phyloP scores from a whole-genome alignment of 2,329 filamentous ascomycete species.

The Talaromyces islandicus region DNA sequence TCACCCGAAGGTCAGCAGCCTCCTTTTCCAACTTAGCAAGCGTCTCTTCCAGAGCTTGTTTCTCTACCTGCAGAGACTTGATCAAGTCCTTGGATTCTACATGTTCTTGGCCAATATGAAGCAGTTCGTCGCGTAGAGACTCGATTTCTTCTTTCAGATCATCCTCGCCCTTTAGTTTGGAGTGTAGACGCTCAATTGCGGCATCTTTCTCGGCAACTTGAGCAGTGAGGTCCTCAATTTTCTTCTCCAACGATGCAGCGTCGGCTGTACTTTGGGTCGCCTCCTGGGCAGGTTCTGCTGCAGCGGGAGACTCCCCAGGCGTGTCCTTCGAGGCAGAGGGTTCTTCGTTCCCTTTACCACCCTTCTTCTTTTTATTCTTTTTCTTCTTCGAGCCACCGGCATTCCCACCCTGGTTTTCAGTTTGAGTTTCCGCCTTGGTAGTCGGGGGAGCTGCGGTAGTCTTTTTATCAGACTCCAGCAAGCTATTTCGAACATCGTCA shows the following conservation, averaged over 20 bases:
- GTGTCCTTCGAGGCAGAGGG: conserved; percentile 18
- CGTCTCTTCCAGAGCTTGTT: conserved; percentile 53
- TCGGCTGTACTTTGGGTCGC: conserved; percentile 33
- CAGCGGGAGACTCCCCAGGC: conserved; percentile 4
- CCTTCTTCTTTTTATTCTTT: conserved; percentile 86
- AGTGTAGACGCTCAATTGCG: conserved; percentile 65
- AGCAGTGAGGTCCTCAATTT: conserved; percentile 28
- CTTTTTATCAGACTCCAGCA: conserved; percentile 21
- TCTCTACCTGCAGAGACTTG: conserved; percentile 66
- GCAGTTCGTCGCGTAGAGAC: conserved; percentile 69
- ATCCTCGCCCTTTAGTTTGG: conserved; percentile 68
- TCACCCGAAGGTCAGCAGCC: conserved; percentile 51
- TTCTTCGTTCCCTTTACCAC: conserved; percentile 47
- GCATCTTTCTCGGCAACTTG: conserved; percentile 55
- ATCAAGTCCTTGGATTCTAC: conserved; percentile 73
- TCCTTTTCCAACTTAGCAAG: conserved; percentile 68
- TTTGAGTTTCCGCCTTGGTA: conserved; percentile 16
- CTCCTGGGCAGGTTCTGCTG: conserved; percentile 6
- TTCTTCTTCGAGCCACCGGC: conserved; percentile 60
- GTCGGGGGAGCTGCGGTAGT: conserved; percentile 15
- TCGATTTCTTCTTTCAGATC: conserved; percentile 81
- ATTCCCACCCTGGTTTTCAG: conserved; percentile 15
- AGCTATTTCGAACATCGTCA: conserved; percentile 26
- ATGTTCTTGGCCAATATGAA: conserved; percentile 74
- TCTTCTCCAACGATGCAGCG: conserved; percentile 27